These are phyloP conservation scores for Galerina sulciceps DNA, from an alignment of 768 basidiomycete genomes.

Conservation along the genomic window DNA sequence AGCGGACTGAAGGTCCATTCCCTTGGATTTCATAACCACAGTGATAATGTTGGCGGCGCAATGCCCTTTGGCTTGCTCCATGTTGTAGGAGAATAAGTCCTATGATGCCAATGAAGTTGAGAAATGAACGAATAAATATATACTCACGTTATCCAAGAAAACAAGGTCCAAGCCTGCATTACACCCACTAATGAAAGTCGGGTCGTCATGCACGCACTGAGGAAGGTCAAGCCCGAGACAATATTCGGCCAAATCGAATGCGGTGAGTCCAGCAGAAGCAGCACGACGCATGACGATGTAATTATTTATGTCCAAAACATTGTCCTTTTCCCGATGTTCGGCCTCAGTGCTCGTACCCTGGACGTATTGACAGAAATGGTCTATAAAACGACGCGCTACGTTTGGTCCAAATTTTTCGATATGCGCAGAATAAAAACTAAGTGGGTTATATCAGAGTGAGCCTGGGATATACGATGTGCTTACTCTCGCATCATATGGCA, in stretches of 20 bases:
- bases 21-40: constrained; percentile 11
- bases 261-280: constrained; percentile 1
- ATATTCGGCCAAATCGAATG: constrained; percentile 9
- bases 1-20: constrained; percentile 4
- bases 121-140: no score
- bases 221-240: constrained; percentile 7
- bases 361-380: constrained; percentile 8
- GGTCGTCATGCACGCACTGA: constrained; percentile 6
- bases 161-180: constrained; percentile 7
- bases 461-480: not conserved
- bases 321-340: constrained; percentile 4
- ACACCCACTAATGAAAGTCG: constrained; percentile 4
- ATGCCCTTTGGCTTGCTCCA: constrained; percentile 11
- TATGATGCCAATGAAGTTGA: not conserved
- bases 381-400: constrained; percentile 7
- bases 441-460: not conserved
- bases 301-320: constrained; percentile 4
- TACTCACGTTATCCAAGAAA: constrained; percentile 7
- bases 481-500: constrained; percentile 12
- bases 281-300: constrained; percentile 3
- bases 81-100: constrained; percentile 9
- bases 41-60: constrained; percentile 6
- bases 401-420: constrained; percentile 4
- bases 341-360: constrained; percentile 4
- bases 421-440: constrained; percentile 1